These are phyloP conservation scores for Fusarium zealandicum DNA, from an alignment of 2,329 filamentous ascomycete species.

Conservation along the genomic window DNA sequence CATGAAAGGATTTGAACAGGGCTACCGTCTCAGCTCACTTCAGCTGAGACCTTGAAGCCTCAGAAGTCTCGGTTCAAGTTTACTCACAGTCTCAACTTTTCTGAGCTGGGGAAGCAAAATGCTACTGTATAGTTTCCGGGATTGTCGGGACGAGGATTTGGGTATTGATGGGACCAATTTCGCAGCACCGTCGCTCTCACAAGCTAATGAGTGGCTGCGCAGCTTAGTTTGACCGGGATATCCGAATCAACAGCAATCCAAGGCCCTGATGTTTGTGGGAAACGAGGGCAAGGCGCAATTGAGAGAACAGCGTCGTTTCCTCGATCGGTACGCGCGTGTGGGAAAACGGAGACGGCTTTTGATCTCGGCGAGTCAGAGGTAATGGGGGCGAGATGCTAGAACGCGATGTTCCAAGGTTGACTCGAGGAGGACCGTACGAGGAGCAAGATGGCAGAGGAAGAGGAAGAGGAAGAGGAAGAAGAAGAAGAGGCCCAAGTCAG, in stretches of 20 bases:
- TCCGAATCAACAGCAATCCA: constrained; percentile 14
- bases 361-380: background rate
- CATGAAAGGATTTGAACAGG: background rate
- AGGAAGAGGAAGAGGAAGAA: background rate
- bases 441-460: constrained; percentile 3
- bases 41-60: constrained; percentile 23
- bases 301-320: background rate
- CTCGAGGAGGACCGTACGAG: no score
- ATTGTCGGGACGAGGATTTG: background rate
- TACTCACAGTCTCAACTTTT: constrained; percentile 24
- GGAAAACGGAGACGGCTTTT: background rate
- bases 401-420: background rate
- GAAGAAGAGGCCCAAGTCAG: no score
- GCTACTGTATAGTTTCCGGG: constrained; percentile 8
- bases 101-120: background rate
- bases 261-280: no score
- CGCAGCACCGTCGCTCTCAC: constrained; percentile 14
- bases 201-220: constrained; percentile 22
- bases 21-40: constrained; percentile 6
- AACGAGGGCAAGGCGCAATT: background rate
- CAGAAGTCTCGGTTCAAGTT: constrained; percentile 3
- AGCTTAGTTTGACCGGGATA: constrained; percentile 28
- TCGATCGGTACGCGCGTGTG: background rate
- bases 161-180: constrained; percentile 21
- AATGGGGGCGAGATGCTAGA: background rate